Percentiles rank a stretch among this genome's conserved stretches.
Conservation (phyloP, 192 early-diverging fungal species). For the Thamnidium elegans region DNA sequence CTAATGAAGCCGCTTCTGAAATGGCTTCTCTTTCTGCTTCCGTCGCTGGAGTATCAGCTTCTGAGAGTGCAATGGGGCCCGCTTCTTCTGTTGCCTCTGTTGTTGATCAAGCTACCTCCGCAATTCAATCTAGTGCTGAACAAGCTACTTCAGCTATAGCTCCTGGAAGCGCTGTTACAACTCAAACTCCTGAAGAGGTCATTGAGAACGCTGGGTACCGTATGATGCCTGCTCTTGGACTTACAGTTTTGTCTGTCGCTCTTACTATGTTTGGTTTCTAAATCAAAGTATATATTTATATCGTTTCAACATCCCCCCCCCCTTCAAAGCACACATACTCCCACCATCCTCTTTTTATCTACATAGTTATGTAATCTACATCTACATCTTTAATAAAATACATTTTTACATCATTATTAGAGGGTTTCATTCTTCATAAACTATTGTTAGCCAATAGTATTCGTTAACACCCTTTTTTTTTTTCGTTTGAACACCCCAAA, state of each 20-base stretch:
- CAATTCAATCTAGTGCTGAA: not conserved
- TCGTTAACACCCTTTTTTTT: too few species aligned
- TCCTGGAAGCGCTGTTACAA: not conserved
- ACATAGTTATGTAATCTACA: not conserved
- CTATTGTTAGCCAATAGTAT: too few species aligned
- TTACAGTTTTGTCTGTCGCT: slow-evolving; percentile 3
- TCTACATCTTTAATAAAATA: too few species aligned
- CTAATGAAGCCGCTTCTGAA: too few species aligned
- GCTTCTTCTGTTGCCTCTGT: not conserved
- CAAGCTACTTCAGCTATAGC: not conserved
- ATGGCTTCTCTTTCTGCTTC: not conserved
- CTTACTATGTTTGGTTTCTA: not conserved
- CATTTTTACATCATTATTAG: too few species aligned
- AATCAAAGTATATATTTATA: not conserved
- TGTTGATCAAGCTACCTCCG: not conserved
- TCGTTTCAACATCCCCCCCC: not conserved
- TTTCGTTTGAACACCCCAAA: too few species aligned
- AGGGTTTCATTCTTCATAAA: too few species aligned
- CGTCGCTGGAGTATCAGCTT: not conserved
- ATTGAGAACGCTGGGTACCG: too few species aligned
- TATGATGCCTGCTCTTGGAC: not conserved
- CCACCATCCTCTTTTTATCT: not conserved
- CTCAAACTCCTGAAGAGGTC: too few species aligned
- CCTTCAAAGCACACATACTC: too few species aligned
- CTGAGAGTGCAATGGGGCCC: not conserved